Conservation (phyloP, 306 rosid species). For the Abrus precatorius region DNA sequence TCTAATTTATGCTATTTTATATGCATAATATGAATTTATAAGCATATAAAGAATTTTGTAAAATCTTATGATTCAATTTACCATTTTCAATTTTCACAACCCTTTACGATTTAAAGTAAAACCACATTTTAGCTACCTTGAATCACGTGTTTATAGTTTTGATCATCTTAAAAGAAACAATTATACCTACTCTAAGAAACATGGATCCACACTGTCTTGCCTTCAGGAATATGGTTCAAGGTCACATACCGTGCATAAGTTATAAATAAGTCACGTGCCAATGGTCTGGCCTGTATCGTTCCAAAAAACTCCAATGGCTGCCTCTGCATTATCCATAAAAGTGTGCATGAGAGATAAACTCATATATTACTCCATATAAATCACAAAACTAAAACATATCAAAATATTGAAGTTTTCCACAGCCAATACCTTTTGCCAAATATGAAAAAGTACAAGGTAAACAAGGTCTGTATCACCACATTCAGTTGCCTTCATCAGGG, state of each 20-base stretch:
- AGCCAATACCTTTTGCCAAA: slow-evolving; percentile 87
- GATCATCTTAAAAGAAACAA: neutral
- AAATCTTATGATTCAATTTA: too few relatives aligned
- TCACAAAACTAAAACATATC: slow-evolving; percentile 23
- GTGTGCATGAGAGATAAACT: slow-evolving; percentile 40
- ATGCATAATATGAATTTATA: too few relatives aligned
- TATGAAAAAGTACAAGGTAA: slow-evolving; percentile 93
- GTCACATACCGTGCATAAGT: slow-evolving; percentile 79
- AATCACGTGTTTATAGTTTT: neutral
- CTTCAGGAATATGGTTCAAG: slow-evolving; percentile 41
- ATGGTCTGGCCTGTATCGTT: slow-evolving; percentile 75
- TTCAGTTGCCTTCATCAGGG: slow-evolving; percentile 89
- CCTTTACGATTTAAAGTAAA: too few relatives aligned
- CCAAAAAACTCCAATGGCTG: slow-evolving; percentile 88
- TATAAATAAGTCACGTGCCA: slow-evolving; percentile 85
- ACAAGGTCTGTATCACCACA: slow-evolving; percentile 98
- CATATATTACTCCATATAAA: slow-evolving; percentile 15
- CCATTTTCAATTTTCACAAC: too few relatives aligned
- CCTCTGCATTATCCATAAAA: slow-evolving; percentile 68
- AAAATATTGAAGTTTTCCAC: slow-evolving; percentile 33
- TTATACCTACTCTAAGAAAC: neutral
- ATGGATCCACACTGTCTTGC: slow-evolving; percentile 23
- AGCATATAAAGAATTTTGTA: too few relatives aligned
- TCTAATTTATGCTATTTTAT: too few relatives aligned
- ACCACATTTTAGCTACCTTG: too few relatives aligned